Base-by-base conservation (phyloP, 2,329 filamentous ascomycete species). In the Coleophoma eucalyptorum region DNA sequence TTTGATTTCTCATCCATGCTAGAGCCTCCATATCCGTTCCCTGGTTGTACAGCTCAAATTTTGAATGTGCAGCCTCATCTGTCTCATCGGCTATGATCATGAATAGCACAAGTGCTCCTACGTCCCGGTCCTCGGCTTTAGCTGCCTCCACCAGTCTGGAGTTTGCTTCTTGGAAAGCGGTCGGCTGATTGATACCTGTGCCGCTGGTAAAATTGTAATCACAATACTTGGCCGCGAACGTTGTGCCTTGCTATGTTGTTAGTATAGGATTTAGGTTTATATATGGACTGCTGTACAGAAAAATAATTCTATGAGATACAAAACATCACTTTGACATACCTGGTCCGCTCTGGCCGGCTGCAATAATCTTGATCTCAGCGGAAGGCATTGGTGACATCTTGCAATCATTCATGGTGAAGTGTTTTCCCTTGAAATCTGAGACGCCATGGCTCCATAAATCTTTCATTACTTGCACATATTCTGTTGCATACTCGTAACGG, bases 321-420 rank as follows among this genome's bases (percentile, higher is more conserved):
- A 26, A 2, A 26, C 2, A 8, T 26, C 26, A 26, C 10, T 5
- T 26, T 26, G 26, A 26, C 26, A 8, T 26, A 26, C 26, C 26
- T 26, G 26, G 26, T 8, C 26, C 26, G 3, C 59, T 62, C 54
- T 65, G 61, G 11, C 62, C 61, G 2, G 62, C 62, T 6, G 62
- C 62, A 15, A 65, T 51, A 42, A 65, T 58, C 44, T 61, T 52
- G 42, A 65, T 55, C 12, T n/a, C 16, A 5, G 8, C 16, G 2
- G 48, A 50, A 5, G 48, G 48, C 33, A 20, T 38, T 35, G 48
- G 48, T 6, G 56, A 63, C 20, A 65, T 51, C 50, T 59, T 64
- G 56, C 62, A 64, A 54, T 65, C 62, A 1, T 65, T 59, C 62
- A 65, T 65, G 32, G 51, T 51, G 55, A 65, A 65, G 43, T 65